phyloP scores from a whole-genome alignment of 164 flowering plant species.

The Macadamia tetraphylla region DNA sequence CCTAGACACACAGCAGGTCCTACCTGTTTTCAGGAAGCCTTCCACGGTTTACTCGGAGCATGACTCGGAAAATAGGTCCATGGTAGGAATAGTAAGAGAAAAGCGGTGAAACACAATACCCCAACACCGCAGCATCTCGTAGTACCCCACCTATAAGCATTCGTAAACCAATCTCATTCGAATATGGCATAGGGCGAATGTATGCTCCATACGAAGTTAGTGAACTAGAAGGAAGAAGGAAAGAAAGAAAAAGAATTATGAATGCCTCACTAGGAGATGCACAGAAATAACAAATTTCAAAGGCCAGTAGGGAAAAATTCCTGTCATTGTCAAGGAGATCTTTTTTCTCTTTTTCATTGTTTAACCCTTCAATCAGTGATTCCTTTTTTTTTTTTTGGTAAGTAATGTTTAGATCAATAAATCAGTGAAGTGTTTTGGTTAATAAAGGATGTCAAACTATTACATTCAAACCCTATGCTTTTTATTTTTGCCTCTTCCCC shows the following conservation, averaged over 20 bases:
- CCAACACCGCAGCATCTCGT: conserved; percentile 78
- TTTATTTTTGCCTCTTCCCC: too few species aligned
- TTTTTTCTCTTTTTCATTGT: too few species aligned
- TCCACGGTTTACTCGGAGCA: conserved; percentile 71
- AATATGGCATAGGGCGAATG: conserved; percentile 75
- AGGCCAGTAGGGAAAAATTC: too few species aligned
- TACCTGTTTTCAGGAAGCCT: conserved; percentile 54
- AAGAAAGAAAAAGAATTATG: background rate
- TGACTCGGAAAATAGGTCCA: conserved; percentile 88
- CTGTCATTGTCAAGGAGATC: too few species aligned
- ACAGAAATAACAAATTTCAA: too few species aligned
- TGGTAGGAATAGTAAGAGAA: conserved; percentile 94
- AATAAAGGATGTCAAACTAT: too few species aligned
- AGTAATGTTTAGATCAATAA: too few species aligned
- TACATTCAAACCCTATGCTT: too few species aligned
- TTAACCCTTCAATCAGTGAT: too few species aligned
- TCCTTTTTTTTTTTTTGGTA: too few species aligned
- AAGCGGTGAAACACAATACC: conserved; percentile 66
- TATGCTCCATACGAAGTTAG: conserved; percentile 92
- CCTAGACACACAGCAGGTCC: background rate
- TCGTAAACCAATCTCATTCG: conserved; percentile 91
- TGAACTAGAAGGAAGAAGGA: conserved; percentile 35
- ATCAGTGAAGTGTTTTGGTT: too few species aligned
- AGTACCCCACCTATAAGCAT: conserved; percentile 94
- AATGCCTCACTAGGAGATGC: conserved; percentile 4